Conservation (phyloP, 2,329 filamentous ascomycete genomes). For the Botryotinia narcissicola region DNA sequence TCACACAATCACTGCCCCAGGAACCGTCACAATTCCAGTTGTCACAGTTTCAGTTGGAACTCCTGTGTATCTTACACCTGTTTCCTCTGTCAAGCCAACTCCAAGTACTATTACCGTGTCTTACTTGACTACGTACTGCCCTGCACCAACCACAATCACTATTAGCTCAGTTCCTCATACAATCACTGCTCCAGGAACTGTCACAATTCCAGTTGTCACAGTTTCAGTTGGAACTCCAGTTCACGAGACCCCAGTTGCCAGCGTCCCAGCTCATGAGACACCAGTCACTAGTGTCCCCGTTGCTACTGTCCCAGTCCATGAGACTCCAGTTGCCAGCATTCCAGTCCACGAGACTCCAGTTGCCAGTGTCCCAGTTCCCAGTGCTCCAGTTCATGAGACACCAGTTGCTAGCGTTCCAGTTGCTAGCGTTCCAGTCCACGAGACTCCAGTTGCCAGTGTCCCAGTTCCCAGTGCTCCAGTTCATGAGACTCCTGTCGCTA, state of each 20-base stretch:
- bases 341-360: neutral
- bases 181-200: constrained; percentile 24
- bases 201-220: constrained; percentile 25
- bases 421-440: neutral
- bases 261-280: neutral
- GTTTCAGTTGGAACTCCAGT: constrained; percentile 13
- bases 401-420: too few species aligned
- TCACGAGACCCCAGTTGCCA: neutral
- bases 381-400: neutral
- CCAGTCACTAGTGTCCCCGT: neutral
- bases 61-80: neutral
- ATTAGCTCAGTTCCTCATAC: constrained; percentile 29
- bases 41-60: constrained; percentile 20
- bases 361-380: too few species aligned
- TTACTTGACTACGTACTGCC: constrained; percentile 17
- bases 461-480: neutral
- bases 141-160: constrained; percentile 23
- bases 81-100: constrained; percentile 1
- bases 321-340: neutral
- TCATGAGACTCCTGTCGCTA: neutral
- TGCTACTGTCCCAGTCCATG: neutral
- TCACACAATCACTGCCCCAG: constrained; percentile 24
- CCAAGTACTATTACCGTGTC: constrained; percentile 16
- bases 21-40: constrained; percentile 21
- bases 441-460: neutral